Evolutionary conservation across 1,284 basidiomycete species (phyloP).

Genomic region (Tylopilus sp.): DNA sequence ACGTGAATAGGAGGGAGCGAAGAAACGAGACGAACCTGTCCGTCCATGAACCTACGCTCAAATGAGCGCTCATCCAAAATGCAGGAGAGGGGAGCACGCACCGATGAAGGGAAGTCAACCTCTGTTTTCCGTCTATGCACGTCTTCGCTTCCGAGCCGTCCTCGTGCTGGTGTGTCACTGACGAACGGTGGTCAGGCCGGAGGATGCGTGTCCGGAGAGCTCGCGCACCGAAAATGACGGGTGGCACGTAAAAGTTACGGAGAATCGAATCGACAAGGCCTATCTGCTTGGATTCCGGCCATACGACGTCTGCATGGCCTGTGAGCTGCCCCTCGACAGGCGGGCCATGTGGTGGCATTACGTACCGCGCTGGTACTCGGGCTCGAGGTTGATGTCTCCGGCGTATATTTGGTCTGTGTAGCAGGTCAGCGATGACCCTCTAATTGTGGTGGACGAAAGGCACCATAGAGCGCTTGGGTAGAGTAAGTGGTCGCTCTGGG

Average conservation of each 20-base stretch:
- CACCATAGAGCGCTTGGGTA: conserved; percentile 62
- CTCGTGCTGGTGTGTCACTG: conserved; percentile 37
- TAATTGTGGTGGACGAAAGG: neutral
- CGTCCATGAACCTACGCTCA: conserved; percentile 60
- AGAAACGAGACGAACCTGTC: conserved; percentile 45
- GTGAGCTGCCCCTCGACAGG: neutral
- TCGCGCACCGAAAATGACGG: conserved; percentile 62
- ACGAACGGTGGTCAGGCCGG: neutral
- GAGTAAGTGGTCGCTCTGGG: conserved; percentile 68
- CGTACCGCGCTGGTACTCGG: conserved; percentile 72
- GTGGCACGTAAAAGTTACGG: conserved; percentile 71
- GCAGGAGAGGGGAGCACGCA: conserved; percentile 27
- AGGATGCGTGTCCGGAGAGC: too few species aligned
- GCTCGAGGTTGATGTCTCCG: conserved; percentile 60
- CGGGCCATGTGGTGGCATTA: neutral
- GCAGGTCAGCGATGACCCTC: neutral
- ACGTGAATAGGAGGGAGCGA: neutral
- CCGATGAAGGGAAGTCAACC: conserved; percentile 69
- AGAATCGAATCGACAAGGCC: conserved; percentile 68
- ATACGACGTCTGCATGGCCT: conserved; percentile 56
- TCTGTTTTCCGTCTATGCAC: conserved; percentile 77
- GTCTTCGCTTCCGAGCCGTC: conserved; percentile 62
- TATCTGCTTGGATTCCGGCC: conserved; percentile 65
- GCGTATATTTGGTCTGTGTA: conserved; percentile 55
- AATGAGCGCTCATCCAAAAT: conserved; percentile 7